Evolutionary conservation across 805 yeast genomes (phyloP), one percentile per base, ranked within the genome.

Genomic region (Teunomyces atbi): DNA sequence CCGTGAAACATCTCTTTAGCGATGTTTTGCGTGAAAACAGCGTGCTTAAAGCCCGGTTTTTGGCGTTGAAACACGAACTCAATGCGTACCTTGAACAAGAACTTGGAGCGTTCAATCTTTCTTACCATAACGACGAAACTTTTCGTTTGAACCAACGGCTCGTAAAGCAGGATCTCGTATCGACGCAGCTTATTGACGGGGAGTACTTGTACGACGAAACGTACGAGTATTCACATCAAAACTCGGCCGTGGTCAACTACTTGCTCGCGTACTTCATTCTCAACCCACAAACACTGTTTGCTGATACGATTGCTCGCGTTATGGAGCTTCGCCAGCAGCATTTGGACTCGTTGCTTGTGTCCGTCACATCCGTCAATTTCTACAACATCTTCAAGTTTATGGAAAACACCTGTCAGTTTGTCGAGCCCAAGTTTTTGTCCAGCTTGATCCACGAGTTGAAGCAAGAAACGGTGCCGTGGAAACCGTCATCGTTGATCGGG

Each of bases 321-420:
- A 19, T 36, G 5, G 39, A 21, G 16, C 39, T 36, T 26, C 13
- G 39, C 8, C 39, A 36, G 39, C 26, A 13, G 3, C 39, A 36
- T 21, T 36, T 36, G 39, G 39, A 36, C 39, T 20, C 39, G 26
- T 20, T 36, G 27, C 39, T 36, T 19, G 13, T 8, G 2, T 36
- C 39, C 11, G 5, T 21, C 5, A 13, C 10, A 5, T n/a, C 39
- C 4, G 39, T 68, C 15, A 58, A 66, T 45, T 66, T 66, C 46
- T 57, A 57, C 27, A 54, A 53, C 19, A 47, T 69, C 5, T 58
- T 69, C 45, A 64, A 59, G 47, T 71, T 51, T 40, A 47, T 67
- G 26, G 75, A 71, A 51, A 63, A 62, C 28, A 68, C 77, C 0
- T 60, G 60, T 45, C 57, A 52, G 3, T 61, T 62, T 41, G 51